Evolutionary conservation across 106 monocot genomes (phyloP).

Genomic region (Triglochin maritima): DNA sequence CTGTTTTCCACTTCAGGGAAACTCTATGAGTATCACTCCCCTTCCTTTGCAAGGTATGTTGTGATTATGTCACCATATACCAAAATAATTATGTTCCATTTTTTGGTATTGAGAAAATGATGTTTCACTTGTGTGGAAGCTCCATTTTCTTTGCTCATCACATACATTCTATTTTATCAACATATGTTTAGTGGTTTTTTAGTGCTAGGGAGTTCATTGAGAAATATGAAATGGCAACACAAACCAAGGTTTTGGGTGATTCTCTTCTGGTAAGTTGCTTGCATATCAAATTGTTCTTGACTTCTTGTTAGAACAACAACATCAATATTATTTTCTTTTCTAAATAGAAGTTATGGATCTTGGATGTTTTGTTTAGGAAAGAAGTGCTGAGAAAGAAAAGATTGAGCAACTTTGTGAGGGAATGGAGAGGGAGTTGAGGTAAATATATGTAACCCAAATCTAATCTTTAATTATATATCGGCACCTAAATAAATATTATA

Average conservation of each 20-base stretch:
- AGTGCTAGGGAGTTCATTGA: constrained; percentile 49
- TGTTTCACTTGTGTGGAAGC: no score
- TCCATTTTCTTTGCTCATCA: not conserved
- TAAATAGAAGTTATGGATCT: not conserved
- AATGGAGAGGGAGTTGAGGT: constrained; percentile 63
- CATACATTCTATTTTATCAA: not conserved
- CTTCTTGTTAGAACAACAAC: not conserved
- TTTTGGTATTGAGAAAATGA: not conserved
- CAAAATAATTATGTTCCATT: not conserved
- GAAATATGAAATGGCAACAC: constrained; percentile 47
- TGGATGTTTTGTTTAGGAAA: constrained; percentile 19
- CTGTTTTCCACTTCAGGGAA: constrained; percentile 86
- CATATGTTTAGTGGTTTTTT: not conserved
- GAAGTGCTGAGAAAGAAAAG: constrained; percentile 41
- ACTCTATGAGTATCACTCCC: constrained; percentile 63
- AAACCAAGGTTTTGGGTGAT: constrained; percentile 40
- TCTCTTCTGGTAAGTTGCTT: not conserved
- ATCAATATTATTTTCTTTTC: not conserved
- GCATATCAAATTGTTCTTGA: constrained; percentile 8
- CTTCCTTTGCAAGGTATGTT: constrained; percentile 43
- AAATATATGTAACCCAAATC: not conserved
- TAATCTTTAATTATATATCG: not conserved
- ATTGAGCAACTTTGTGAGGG: constrained; percentile 45
- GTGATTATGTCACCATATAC: not conserved
- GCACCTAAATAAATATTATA: not conserved